Conservation (phyloP, 371 early-diverging fungal genomes). For the Mucor velutinosus region DNA sequence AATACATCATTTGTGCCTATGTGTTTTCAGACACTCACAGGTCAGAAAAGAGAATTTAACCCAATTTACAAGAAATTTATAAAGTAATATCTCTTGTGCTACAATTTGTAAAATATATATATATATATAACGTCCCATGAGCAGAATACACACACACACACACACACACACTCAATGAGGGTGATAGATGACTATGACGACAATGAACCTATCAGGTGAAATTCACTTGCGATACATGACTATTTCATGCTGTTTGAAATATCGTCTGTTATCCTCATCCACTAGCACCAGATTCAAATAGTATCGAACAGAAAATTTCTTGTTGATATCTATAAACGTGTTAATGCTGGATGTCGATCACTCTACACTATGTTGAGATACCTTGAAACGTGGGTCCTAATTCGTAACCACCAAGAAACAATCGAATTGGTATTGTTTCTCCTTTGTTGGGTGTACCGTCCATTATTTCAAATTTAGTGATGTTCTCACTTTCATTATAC, state of each 20-base stretch:
- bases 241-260: conserved; percentile 94
- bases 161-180: neutral
- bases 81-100: neutral
- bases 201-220: conserved; percentile 1
- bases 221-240: conserved; percentile 53
- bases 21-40: neutral
- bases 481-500: conserved; percentile 90
- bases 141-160: neutral
- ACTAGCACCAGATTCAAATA: conserved; percentile 93
- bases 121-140: neutral
- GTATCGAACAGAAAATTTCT: conserved; percentile 91
- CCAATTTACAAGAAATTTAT: neutral
- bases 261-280: conserved; percentile 93
- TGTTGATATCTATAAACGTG: conserved; percentile 67
- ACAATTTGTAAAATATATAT: neutral
- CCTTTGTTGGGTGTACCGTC: conserved; percentile 96
- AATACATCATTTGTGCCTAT: conserved; percentile 10
- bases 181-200: neutral
- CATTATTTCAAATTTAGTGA: conserved; percentile 96
- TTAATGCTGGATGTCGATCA: neutral
- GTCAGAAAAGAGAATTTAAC: neutral
- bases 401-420: conserved; percentile 92
- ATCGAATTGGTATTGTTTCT: conserved; percentile 93
- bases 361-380: neutral
- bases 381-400: conserved; percentile 74